Conservation (phyloP, 176 grass and related monocot genomes). For the Phragmites australis region DNA sequence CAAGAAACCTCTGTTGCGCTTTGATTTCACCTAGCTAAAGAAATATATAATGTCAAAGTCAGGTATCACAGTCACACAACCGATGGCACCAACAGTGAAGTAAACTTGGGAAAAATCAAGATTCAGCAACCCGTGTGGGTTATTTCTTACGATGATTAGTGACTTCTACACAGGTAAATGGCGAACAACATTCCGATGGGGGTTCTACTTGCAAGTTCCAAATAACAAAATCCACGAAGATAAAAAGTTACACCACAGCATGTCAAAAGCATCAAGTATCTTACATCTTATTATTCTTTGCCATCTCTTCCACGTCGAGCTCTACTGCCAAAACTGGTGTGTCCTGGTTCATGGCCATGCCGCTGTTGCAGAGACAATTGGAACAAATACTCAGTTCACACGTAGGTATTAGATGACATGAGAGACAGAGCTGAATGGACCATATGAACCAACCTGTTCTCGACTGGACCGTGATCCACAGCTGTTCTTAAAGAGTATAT, state of each 20-base stretch:
- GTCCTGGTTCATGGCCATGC: constrained; percentile 65
- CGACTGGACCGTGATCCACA: constrained; percentile 80
- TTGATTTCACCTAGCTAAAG: neutral
- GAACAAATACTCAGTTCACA: constrained; percentile 21
- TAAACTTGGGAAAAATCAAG: neutral
- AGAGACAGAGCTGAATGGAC: neutral
- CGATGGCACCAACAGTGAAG: neutral
- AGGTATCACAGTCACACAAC: neutral
- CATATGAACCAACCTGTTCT: constrained; percentile 69
- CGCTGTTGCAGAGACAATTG: constrained; percentile 43
- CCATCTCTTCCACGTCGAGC: constrained; percentile 94
- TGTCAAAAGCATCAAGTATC: constrained; percentile 30
- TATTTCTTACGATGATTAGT: constrained; percentile 38
- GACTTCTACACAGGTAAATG: constrained; percentile 26
- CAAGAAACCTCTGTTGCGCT: neutral
- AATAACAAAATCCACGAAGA: constrained; percentile 25
- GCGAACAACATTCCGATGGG: neutral
- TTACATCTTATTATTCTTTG: constrained; percentile 76
- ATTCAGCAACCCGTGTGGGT: neutral
- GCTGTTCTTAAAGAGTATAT: constrained; percentile 79
- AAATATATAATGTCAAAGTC: neutral
- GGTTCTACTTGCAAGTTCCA: constrained; percentile 11
- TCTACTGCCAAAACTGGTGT: constrained; percentile 75
- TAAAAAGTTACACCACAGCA: constrained; percentile 5
- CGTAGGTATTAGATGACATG: neutral